phyloP scores from a whole-genome alignment of 768 basidiomycete species.

The Paxillus ammoniavirescens region DNA sequence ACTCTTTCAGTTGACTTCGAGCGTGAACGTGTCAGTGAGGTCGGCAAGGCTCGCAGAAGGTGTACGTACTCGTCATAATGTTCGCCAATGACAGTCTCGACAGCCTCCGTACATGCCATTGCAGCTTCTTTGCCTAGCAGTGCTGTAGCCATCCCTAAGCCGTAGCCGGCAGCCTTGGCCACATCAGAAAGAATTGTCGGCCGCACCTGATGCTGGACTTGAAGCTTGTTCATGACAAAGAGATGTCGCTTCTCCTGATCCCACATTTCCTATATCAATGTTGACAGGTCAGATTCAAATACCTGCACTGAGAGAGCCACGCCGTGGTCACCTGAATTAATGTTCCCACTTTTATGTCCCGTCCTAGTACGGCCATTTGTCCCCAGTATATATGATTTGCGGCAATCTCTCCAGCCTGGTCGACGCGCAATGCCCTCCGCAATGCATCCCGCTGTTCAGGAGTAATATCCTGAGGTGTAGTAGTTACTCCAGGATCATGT shows the following conservation, averaged over 20 bases:
- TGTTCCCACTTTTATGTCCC: constrained; percentile 51
- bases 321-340: constrained; percentile 63
- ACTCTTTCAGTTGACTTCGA: constrained; percentile 74
- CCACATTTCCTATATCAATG: constrained; percentile 85
- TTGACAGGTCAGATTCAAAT: constrained; percentile 4
- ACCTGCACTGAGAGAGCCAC: neutral
- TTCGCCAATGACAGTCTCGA: constrained; percentile 96
- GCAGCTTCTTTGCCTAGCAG: constrained; percentile 90
- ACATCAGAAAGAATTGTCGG: constrained; percentile 83
- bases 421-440: constrained; percentile 78
- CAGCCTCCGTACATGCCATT: constrained; percentile 98
- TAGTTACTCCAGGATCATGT: constrained; percentile 41
- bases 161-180: constrained; percentile 86
- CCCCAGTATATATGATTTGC: constrained; percentile 96
- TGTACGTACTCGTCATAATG: constrained; percentile 94
- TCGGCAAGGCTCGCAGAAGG: neutral
- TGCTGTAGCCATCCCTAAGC: constrained; percentile 81
- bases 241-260: constrained; percentile 93
- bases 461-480: constrained; percentile 57
- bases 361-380: constrained; percentile 72
- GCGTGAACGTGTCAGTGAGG: constrained; percentile 6
- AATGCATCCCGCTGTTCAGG: constrained; percentile 47
- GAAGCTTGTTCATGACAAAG: constrained; percentile 79
- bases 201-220: constrained; percentile 77
- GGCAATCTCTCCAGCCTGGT: constrained; percentile 94